Percentiles rank a stretch among this genome's conserved stretches.
Conservation (phyloP, 1,284 basidiomycete species). For the Puccinia hordei region DNA sequence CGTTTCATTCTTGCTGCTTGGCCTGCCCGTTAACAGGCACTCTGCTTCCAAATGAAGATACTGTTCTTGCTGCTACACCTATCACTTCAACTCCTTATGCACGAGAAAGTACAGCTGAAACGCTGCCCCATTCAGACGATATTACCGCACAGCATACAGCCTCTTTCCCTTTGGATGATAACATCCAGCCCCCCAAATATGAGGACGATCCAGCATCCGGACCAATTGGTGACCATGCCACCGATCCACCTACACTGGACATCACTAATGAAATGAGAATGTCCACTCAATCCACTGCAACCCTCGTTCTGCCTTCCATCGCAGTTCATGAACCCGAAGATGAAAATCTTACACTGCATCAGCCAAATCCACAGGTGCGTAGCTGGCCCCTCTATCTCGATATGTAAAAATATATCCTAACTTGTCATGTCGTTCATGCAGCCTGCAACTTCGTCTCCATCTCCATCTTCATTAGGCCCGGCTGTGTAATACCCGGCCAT, state of each 20-base stretch:
- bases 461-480: not conserved
- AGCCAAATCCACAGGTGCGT: not conserved
- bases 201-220: not conserved
- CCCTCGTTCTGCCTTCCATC: constrained; percentile 6
- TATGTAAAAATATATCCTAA: not conserved
- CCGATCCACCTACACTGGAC: not conserved
- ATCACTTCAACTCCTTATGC: not conserved
- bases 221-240: not conserved
- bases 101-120: constrained; percentile 1
- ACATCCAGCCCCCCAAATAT: constrained; percentile 8
- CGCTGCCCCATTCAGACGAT: not conserved
- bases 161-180: not conserved
- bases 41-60: not conserved
- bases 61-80: constrained; percentile 12
- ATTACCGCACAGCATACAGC: no score
- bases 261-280: constrained; percentile 16
- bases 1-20: not conserved
- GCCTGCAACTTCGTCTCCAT: not conserved
- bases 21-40: not conserved
- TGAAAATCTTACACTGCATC: not conserved
- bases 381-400: not conserved
- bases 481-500: not conserved
- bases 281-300: constrained; percentile 10
- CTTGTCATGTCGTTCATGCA: not conserved
- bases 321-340: not conserved